phyloP scores from a whole-genome alignment of 441 rosid genomes.

The Syzygium syzygioides region DNA sequence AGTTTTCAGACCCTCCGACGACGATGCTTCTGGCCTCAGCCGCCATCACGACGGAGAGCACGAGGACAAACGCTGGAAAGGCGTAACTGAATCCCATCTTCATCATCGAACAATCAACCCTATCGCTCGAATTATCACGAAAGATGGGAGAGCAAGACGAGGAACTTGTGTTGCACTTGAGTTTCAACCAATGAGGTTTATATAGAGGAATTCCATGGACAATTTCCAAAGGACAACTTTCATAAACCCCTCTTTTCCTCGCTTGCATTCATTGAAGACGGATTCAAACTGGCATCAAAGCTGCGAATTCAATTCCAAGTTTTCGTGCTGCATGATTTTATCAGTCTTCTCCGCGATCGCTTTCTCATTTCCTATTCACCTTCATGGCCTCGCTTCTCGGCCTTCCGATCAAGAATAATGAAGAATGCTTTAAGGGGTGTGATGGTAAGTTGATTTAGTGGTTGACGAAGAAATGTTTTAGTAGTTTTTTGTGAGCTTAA shows the following conservation, averaged over 20 bases:
- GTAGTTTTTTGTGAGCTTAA: not conserved
- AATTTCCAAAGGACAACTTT: not conserved
- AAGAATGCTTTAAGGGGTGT: not conserved
- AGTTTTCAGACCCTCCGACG: slow-evolving; percentile 13
- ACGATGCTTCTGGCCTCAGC: slow-evolving; percentile 15
- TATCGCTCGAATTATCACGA: not conserved
- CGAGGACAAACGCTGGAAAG: not conserved
- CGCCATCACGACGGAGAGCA: not conserved
- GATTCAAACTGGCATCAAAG: not conserved
- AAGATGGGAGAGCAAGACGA: not conserved
- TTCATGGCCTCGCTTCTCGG: not conserved
- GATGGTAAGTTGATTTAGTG: not conserved
- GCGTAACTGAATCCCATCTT: not conserved
- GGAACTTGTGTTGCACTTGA: not conserved
- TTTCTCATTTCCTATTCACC: not conserved
- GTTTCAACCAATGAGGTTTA: not conserved
- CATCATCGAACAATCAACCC: not conserved
- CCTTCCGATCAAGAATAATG: not conserved
- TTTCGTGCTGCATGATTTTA: not conserved
- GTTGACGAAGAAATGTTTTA: not conserved
- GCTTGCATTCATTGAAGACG: not conserved
- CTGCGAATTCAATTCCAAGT: not conserved
- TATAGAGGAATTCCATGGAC: not conserved
- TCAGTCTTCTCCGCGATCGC: not conserved
- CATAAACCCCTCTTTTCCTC: not conserved